A percentile compares a stretch with the other conserved stretches of the same genome.
phyloP scores from a whole-genome alignment of 2,329 filamentous ascomycete genomes.

The Fusarium sp. region DNA sequence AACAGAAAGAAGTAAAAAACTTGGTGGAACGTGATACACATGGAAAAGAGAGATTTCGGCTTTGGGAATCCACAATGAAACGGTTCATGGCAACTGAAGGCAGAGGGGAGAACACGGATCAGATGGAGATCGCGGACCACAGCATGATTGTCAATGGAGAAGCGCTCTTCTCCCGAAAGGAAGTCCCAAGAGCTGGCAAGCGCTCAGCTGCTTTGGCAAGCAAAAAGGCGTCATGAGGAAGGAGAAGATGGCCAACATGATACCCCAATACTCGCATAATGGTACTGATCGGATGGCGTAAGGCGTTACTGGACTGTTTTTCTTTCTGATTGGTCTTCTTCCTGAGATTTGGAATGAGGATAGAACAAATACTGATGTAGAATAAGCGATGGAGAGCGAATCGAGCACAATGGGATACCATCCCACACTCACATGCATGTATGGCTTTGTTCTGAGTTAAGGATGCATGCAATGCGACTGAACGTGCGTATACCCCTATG shows the following conservation, averaged over 20 bases:
- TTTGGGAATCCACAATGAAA: slow-evolving; percentile 72
- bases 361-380: slow-evolving; percentile 13
- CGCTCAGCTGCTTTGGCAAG: slow-evolving; percentile 47
- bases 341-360: background rate
- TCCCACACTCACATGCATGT: background rate
- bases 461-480: background rate
- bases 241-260: slow-evolving; percentile 16
- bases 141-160: slow-evolving; percentile 74
- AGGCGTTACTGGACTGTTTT: slow-evolving; percentile 22
- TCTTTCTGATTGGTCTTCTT: background rate
- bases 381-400: slow-evolving; percentile 10
- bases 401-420: background rate
- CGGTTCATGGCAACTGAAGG: slow-evolving; percentile 58
- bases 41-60: slow-evolving; percentile 65
- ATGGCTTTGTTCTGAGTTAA: background rate
- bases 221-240: slow-evolving; percentile 37
- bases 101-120: slow-evolving; percentile 49
- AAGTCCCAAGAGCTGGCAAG: slow-evolving; percentile 61
- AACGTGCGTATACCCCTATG: background rate
- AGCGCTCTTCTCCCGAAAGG: slow-evolving; percentile 63
- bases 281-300: slow-evolving; percentile 19
- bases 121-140: slow-evolving; percentile 68
- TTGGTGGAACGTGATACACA: slow-evolving; percentile 63
- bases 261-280: slow-evolving; percentile 25
- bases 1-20: slow-evolving; percentile 71